Conservation (phyloP, 2,329 filamentous ascomycete genomes). For the Aspergillus novoparasiticus region DNA sequence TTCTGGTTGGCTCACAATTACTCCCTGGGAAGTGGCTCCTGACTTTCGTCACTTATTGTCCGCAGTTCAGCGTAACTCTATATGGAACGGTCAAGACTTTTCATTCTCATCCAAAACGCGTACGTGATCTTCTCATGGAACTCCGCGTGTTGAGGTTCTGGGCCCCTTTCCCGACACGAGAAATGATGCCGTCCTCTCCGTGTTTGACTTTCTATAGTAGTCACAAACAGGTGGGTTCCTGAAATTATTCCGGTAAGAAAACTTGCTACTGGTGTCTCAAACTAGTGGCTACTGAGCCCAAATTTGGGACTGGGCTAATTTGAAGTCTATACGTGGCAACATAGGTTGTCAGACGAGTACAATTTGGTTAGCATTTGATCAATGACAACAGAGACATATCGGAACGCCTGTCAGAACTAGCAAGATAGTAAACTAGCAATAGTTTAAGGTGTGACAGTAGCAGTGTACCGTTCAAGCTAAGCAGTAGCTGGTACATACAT, state of each 20-base stretch:
- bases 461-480: not conserved
- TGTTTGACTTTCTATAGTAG: not conserved
- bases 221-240: not conserved
- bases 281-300: no score
- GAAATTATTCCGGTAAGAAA: not conserved
- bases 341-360: no score
- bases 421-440: not conserved
- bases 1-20: not conserved
- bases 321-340: no score
- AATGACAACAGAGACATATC: not conserved
- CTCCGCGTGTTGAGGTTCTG: no score
- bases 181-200: not conserved
- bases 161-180: no score
- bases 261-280: no score
- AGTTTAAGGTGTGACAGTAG: not conserved
- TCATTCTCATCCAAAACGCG: not conserved
- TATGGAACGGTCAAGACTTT: no score
- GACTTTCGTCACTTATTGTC: no score
- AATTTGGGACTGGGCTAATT: no score
- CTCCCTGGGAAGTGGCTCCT: not conserved
- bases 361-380: no score
- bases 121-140: no score
- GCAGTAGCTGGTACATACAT: not conserved
- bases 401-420: not conserved
- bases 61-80: no score